A percentile compares a stretch with the other conserved stretches of the same genome.
Evolutionary conservation across 352 stramenopile species (phyloP).

Genomic region (Phytopythium delawarense): DNA sequence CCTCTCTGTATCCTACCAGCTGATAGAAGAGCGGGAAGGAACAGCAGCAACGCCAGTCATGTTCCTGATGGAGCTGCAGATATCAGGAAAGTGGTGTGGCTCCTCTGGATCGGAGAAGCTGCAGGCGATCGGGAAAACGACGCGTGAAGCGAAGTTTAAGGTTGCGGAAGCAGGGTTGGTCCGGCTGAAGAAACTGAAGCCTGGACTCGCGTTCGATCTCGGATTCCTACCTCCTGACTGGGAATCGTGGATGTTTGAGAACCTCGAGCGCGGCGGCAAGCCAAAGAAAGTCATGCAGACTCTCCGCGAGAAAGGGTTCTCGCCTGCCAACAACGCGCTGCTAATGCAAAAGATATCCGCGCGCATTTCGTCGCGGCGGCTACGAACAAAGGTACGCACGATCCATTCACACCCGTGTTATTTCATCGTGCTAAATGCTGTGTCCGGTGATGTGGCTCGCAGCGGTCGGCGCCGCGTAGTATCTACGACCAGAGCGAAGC

Average conservation of each 20-base stretch:
- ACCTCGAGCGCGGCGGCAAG: slow-evolving; percentile 47
- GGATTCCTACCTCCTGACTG: slow-evolving; percentile 51
- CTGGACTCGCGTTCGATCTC: slow-evolving; percentile 45
- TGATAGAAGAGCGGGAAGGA: slow-evolving; percentile 43
- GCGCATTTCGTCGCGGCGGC: slow-evolving; percentile 37
- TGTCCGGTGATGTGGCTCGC: slow-evolving; percentile 4
- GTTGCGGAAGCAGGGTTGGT: slow-evolving; percentile 50
- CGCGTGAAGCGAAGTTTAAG: slow-evolving; percentile 71
- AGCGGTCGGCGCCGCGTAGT: slow-evolving; percentile 32
- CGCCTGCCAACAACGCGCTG: slow-evolving; percentile 33
- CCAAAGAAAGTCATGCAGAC: slow-evolving; percentile 47
- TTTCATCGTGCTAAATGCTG: not conserved
- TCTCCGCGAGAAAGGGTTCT: slow-evolving; percentile 58
- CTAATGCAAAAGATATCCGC: slow-evolving; percentile 69
- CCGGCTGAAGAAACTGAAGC: slow-evolving; percentile 54
- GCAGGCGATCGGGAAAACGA: slow-evolving; percentile 42
- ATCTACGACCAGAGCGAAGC: slow-evolving; percentile 34
- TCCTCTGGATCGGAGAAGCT: slow-evolving; percentile 29
- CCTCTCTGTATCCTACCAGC: slow-evolving; percentile 37
- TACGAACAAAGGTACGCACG: slow-evolving; percentile 37
- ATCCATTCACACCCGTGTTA: not conserved
- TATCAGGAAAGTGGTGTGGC: slow-evolving; percentile 52
- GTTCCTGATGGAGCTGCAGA: slow-evolving; percentile 45
- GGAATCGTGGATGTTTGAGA: slow-evolving; percentile 56
- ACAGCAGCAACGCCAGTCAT: slow-evolving; percentile 26